These are phyloP conservation scores for Carex parvula DNA, from an alignment of 176 grass and related monocot species.

Conservation along the genomic window DNA sequence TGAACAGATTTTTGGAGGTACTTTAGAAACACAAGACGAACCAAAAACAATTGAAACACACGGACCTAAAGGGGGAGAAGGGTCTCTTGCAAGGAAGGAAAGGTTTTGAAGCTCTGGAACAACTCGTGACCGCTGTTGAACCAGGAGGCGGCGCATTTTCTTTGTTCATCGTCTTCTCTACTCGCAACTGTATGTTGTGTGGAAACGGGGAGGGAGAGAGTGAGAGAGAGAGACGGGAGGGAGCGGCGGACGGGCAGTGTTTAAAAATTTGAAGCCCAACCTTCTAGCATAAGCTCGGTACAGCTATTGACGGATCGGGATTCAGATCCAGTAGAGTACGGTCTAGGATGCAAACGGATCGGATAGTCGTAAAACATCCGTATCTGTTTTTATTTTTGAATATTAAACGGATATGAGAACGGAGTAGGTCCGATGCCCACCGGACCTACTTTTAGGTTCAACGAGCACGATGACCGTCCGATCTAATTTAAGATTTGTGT, in stretches of 20 bases:
- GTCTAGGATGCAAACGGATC: no score
- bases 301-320: no score
- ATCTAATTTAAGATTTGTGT: no score
- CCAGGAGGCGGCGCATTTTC: constrained; percentile 19
- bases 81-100: constrained; percentile 35
- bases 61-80: background rate
- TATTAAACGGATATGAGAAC: no score
- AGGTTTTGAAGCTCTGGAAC: constrained; percentile 19
- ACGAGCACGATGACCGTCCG: no score
- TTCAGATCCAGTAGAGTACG: no score
- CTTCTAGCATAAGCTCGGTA: no score
- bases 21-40: background rate
- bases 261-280: background rate
- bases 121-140: background rate
- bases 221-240: background rate
- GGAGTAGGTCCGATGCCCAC: no score
- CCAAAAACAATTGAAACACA: background rate
- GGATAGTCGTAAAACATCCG: no score
- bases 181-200: background rate
- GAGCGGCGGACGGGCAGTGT: background rate
- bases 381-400: no score
- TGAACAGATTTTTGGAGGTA: background rate
- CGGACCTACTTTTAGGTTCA: no score
- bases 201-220: background rate
- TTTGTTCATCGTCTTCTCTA: constrained; percentile 1